Base-by-base conservation (phyloP, 2,329 filamentous ascomycete species). In the Escovopsis sp. region DNA sequence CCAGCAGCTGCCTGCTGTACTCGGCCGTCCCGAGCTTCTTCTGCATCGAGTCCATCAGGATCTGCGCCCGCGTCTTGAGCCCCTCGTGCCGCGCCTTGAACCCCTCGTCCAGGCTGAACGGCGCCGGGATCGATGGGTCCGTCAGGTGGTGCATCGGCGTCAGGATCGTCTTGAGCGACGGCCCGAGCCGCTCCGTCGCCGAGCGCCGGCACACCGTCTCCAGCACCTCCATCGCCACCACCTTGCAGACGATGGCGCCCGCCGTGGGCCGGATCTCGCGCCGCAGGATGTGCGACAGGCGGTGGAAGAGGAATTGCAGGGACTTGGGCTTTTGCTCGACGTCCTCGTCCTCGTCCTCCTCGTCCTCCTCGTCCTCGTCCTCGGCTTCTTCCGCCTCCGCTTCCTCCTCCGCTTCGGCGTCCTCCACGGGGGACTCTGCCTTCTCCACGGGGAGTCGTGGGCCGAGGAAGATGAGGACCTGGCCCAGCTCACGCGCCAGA, bases 391-490 rank as follows among this genome's bases (percentile, higher is more conserved):
- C 63, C 10, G 66, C 66, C 1, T 65, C 63, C 12, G 65, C 64
- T 4, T 65, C 66, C 2, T 65, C 64, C 54, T 64, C 44, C 44
- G 62, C 60, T 3, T 65, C 61, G 1, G 66, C 52, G 10, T 54
- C 53, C 3, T 55, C 56, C 48, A 62, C 60, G 15, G 67, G 66
- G 6, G 59, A 56, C 49, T 60, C 71, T 45, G 48, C 44, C 2
- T 54, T 49, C 23, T 57, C 54, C 10, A 55, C 52, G 15, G 65
- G 62, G 12, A 77, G 60, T 45, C 69, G 69, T 19, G 66, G 76
- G 36, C 80, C 85, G 0, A 98, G 68, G 67, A 94, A 94, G 33
- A 89, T 71, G 33, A 94, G 67, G 48, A 94, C 86, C 49, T 86
- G 82, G 4, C 85, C 77, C 11, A 79, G 79, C 56, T 94, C 85